phyloP scores from a whole-genome alignment of 306 rosid species.

The Cucurbita pepo region DNA sequence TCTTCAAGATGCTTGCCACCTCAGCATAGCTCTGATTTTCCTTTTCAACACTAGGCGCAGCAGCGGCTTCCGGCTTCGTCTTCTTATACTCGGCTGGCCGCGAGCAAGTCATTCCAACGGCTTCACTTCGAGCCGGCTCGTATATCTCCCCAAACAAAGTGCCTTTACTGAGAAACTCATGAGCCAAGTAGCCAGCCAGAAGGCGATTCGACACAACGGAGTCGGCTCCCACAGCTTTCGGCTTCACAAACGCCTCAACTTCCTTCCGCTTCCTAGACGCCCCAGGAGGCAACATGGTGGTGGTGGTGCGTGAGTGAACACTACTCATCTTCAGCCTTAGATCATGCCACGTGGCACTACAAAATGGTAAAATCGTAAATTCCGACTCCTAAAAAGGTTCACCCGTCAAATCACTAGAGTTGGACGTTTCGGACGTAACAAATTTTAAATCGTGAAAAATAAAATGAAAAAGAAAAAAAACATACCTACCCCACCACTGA shows the following conservation, averaged over 20 bases:
- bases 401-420: slow-evolving; percentile 1
- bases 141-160: slow-evolving; percentile 42
- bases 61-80: slow-evolving; percentile 14
- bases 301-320: slow-evolving; percentile 20
- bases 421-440: slow-evolving; percentile 3
- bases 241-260: slow-evolving; percentile 12
- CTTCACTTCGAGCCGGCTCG: slow-evolving; percentile 16
- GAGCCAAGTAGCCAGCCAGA: slow-evolving; percentile 66
- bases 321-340: slow-evolving; percentile 25
- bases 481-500: too few relatives aligned
- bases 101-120: not conserved
- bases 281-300: slow-evolving; percentile 38
- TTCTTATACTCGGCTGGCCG: slow-evolving; percentile 6
- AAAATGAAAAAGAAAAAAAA: not conserved
- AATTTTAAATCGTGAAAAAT: not conserved
- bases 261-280: slow-evolving; percentile 38
- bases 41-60: slow-evolving; percentile 12
- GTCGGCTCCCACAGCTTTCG: not conserved
- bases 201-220: slow-evolving; percentile 25
- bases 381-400: not conserved
- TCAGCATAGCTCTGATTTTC: slow-evolving; percentile 33
- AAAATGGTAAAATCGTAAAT: not conserved
- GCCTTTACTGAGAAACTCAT: slow-evolving; percentile 45
- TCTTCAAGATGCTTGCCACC: slow-evolving; percentile 48
- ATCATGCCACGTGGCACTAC: not conserved